These are phyloP conservation scores for maize (Zea mays) DNA, from an alignment of 176 grass and related monocot genomes.

Conservation along the genomic window Zm-B73-REFERENCE-NAM-5.0 NC_050100.1:176570001-176570500, in stretches of 20 bases:
- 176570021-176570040: too few relatives aligned
- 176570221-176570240: not conserved
- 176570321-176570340: slow-evolving; percentile 42
- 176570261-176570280: not conserved
- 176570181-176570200: slow-evolving; percentile 8
- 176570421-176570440: slow-evolving; percentile 72
- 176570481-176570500: slow-evolving; percentile 54
- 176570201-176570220: not conserved
- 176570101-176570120: too few relatives aligned
- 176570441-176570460: slow-evolving; percentile 78
- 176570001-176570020: too few relatives aligned
- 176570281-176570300: slow-evolving; percentile 45
- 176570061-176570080: too few relatives aligned
- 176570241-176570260: slow-evolving; percentile 4
- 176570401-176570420: slow-evolving; percentile 70
- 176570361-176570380: slow-evolving; percentile 78
- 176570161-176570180: too few relatives aligned
- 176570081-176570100: too few relatives aligned
- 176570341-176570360: slow-evolving; percentile 73
- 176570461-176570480: slow-evolving; percentile 56
- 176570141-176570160: too few relatives aligned
- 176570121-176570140: too few relatives aligned
- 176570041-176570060: too few relatives aligned
- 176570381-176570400: slow-evolving; percentile 91
- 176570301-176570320: slow-evolving; percentile 45